phyloP scores from a whole-genome alignment of 2,329 filamentous ascomycete genomes.

The Raffaelea deltoideospora region DNA sequence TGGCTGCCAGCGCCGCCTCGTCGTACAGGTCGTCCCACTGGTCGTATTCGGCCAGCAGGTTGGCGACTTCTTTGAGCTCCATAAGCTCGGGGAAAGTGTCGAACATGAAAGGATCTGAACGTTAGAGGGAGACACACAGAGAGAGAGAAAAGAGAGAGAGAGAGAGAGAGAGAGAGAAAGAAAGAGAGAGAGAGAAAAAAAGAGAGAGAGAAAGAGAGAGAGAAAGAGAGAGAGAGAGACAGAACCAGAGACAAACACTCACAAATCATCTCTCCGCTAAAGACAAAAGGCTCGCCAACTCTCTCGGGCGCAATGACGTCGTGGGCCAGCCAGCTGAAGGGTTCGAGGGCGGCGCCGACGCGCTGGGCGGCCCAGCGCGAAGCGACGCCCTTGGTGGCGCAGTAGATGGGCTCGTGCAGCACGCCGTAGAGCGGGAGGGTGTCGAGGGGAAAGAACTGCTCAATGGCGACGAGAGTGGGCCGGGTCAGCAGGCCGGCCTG shows the following conservation, averaged over 20 bases:
- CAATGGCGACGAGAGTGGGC: constrained; percentile 53
- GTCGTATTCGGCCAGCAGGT: constrained; percentile 50
- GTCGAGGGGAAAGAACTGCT: constrained; percentile 56
- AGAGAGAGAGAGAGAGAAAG: neutral
- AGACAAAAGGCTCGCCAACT: constrained; percentile 42
- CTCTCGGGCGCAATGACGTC: constrained; percentile 8
- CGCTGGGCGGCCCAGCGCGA: constrained; percentile 65
- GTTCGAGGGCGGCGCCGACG: constrained; percentile 32
- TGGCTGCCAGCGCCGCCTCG: constrained; percentile 53
- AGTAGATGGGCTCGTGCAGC: constrained; percentile 81
- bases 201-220: neutral
- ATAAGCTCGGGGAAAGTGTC: constrained; percentile 62
- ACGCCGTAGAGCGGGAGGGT: constrained; percentile 69
- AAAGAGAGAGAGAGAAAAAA: neutral
- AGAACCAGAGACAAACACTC: neutral
- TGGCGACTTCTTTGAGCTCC: constrained; percentile 51
- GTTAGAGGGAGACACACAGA: neutral
- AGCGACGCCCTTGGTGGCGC: constrained; percentile 44
- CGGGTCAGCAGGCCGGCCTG: constrained; percentile 62
- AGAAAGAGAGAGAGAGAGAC: neutral
- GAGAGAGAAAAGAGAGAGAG: neutral
- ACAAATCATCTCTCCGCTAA: constrained; percentile 85
- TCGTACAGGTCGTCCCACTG: constrained; percentile 72
- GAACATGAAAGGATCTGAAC: constrained; percentile 55
- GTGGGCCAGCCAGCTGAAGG: constrained; percentile 36